phyloP scores from a whole-genome alignment of 768 basidiomycete species.

The Scleroderma bovista region DNA sequence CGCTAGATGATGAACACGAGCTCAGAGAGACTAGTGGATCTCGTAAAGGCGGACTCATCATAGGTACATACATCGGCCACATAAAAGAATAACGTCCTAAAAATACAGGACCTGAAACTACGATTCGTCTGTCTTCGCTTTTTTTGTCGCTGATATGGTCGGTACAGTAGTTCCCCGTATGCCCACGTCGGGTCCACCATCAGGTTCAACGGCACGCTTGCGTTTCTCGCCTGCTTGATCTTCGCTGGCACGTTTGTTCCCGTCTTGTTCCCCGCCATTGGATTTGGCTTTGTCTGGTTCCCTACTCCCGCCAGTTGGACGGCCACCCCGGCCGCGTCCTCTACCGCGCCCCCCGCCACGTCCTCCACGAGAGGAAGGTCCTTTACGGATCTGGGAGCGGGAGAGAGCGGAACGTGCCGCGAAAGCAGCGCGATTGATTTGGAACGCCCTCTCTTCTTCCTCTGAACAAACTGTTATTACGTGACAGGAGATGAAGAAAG shows the following conservation, averaged over 20 bases:
- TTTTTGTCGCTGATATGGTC: slow-evolving; percentile 33
- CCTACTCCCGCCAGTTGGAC: slow-evolving; percentile 14
- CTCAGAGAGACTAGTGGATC: neutral
- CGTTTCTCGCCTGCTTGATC: slow-evolving; percentile 65
- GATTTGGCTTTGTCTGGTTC: slow-evolving; percentile 11
- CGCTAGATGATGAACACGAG: neutral
- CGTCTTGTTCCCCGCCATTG: slow-evolving; percentile 7
- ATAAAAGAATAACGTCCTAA: neutral
- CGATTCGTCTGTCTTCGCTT: slow-evolving; percentile 36
- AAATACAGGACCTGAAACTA: slow-evolving; percentile 4
- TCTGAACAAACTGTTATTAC: slow-evolving; percentile 35
- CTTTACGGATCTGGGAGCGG: slow-evolving; percentile 36
- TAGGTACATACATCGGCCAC: neutral
- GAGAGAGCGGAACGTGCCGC: slow-evolving; percentile 49
- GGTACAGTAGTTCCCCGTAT: slow-evolving; percentile 60
- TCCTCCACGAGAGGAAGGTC: slow-evolving; percentile 38
- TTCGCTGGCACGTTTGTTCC: slow-evolving; percentile 26
- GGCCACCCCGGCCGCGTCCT: slow-evolving; percentile 32
- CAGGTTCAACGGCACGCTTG: slow-evolving; percentile 72
- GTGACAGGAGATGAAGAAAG: neutral
- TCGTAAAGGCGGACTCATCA: neutral
- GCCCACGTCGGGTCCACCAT: slow-evolving; percentile 68
- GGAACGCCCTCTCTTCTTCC: slow-evolving; percentile 67
- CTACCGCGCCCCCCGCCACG: slow-evolving; percentile 37
- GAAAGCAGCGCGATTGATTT: slow-evolving; percentile 65